phyloP scores from a whole-genome alignment of 2,329 filamentous ascomycete genomes.

The Aspergillus fructus region DNA sequence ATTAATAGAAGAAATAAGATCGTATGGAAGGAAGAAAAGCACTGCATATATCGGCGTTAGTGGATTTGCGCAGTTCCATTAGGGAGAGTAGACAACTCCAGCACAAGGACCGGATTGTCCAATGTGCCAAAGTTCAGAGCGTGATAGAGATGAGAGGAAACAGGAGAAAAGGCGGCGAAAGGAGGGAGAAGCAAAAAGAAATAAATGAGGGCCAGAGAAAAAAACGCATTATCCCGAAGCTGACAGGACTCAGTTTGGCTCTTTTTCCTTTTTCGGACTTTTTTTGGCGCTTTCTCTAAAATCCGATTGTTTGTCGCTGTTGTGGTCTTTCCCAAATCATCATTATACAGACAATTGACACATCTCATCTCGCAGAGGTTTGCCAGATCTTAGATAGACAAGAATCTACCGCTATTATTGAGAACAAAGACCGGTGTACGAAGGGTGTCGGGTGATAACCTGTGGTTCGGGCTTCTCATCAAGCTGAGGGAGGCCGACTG shows the following conservation, averaged over 20 bases:
- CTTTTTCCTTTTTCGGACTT: neutral
- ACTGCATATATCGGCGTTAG: neutral
- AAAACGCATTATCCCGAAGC: neutral
- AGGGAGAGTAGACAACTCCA: neutral
- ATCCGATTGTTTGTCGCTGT: neutral
- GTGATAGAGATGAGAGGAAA: neutral
- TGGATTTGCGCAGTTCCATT: neutral
- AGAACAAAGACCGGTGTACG: constrained; percentile 25
- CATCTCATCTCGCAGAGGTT: neutral
- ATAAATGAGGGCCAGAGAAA: neutral
- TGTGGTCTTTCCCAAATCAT: neutral
- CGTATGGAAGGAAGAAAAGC: neutral
- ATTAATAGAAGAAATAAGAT: neutral
- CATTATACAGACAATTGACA: neutral
- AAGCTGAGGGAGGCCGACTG: constrained; percentile 4
- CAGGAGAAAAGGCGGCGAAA: neutral
- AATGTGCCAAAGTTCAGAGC: neutral
- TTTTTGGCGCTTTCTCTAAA: neutral
- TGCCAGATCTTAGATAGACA: neutral
- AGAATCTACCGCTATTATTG: constrained; percentile 17
- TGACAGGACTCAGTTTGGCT: constrained; percentile 5
- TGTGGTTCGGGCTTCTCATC: constrained; percentile 24
- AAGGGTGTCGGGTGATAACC: constrained; percentile 19
- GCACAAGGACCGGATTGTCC: neutral
- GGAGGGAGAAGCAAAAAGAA: constrained; percentile 6